Evolutionary conservation across 2,329 filamentous ascomycete genomes (phyloP).

Genomic region (Aspergillus tamarii): DNA sequence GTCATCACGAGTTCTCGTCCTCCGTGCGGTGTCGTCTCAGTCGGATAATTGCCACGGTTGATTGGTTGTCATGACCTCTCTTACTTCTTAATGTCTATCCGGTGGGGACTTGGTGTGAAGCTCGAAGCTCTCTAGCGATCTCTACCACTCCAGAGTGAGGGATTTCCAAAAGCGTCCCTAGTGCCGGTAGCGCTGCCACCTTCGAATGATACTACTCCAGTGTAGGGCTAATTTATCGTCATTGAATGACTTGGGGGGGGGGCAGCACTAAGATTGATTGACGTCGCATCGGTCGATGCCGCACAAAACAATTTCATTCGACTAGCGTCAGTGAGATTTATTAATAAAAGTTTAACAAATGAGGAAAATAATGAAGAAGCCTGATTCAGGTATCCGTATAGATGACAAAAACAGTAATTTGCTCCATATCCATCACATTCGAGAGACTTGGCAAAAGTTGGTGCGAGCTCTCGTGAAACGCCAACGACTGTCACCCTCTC

Average conservation of each 20-base stretch:
- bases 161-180: neutral
- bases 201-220: neutral
- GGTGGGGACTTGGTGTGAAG: too few relatives aligned
- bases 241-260: neutral
- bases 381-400: slow-evolving; percentile 4
- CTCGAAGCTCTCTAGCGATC: neutral
- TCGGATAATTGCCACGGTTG: slow-evolving; percentile 2
- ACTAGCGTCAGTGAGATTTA: neutral
- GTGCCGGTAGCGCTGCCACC: neutral
- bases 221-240: neutral
- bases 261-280: slow-evolving; percentile 6
- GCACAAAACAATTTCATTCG: neutral
- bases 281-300: slow-evolving; percentile 6
- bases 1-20: slow-evolving; percentile 6
- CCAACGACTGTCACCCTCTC: neutral
- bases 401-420: slow-evolving; percentile 8
- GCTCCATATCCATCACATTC: slow-evolving; percentile 14
- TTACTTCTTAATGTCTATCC: neutral
- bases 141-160: neutral
- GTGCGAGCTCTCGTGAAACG: slow-evolving; percentile 1
- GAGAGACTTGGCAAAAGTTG: slow-evolving; percentile 9
- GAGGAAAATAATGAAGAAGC: neutral
- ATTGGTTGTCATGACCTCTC: neutral
- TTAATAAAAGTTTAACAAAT: slow-evolving; percentile 1
- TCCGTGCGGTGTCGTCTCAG: slow-evolving; percentile 4